Conservation (phyloP, 164 flowering plant genomes). For the Umbellularia californica region DNA sequence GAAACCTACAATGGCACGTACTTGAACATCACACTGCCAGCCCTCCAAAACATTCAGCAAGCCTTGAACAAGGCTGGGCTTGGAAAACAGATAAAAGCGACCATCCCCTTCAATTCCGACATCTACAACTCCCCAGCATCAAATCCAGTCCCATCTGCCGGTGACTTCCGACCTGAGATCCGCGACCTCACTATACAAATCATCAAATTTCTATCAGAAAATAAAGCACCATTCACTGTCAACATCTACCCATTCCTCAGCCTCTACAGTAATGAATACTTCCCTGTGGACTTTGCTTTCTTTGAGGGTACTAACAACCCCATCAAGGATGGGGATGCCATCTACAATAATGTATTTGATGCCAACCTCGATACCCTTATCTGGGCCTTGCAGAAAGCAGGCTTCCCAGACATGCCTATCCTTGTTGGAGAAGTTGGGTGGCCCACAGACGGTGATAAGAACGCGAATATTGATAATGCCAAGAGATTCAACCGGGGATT, state of each 20-base stretch:
- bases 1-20: conserved; percentile 63
- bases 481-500: conserved; percentile 77
- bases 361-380: conserved; percentile 82
- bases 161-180: conserved; percentile 21
- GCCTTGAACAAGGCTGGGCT: conserved; percentile 56
- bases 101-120: conserved; percentile 66
- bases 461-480: conserved; percentile 57
- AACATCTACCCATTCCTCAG: conserved; percentile 95
- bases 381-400: conserved; percentile 54
- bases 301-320: conserved; percentile 59
- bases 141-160: conserved; percentile 24
- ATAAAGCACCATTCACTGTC: conserved; percentile 75
- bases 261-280: conserved; percentile 56
- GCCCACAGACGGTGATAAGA: conserved; percentile 86
- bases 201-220: conserved; percentile 44
- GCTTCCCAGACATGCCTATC: conserved; percentile 61
- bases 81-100: conserved; percentile 48
- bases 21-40: conserved; percentile 50
- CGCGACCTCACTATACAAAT: conserved; percentile 28
- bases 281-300: conserved; percentile 86
- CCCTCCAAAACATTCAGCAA: conserved; percentile 59
- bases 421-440: conserved; percentile 93
- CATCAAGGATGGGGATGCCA: conserved; percentile 41
- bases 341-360: conserved; percentile 81
- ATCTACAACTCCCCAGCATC: conserved; percentile 19